These are phyloP conservation scores for Tetrapisispora pingtungensis DNA, from an alignment of 805 yeast species.

Conservation along the genomic window DNA sequence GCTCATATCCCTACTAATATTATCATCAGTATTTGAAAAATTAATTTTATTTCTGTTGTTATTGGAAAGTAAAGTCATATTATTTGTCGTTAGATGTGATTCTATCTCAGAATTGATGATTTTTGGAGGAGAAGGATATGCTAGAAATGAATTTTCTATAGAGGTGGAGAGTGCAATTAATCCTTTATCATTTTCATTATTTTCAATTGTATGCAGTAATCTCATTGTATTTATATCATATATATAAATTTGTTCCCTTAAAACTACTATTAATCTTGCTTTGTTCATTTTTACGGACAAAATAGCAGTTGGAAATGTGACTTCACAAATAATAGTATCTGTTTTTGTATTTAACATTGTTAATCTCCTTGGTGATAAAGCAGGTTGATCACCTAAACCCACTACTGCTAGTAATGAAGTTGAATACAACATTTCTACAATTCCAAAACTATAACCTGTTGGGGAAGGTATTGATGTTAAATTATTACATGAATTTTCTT, in stretches of 20 bases:
- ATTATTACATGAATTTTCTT: background rate
- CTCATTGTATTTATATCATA: conserved; percentile 67
- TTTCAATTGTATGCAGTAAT: conserved; percentile 46
- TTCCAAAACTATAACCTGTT: conserved; percentile 46
- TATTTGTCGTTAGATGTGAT: conserved; percentile 24
- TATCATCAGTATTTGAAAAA: background rate
- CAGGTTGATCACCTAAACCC: conserved; percentile 59
- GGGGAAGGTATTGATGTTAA: background rate
- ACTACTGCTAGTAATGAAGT: conserved; percentile 64
- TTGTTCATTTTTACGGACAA: conserved; percentile 55
- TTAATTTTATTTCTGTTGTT: conserved; percentile 5
- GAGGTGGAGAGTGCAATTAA: conserved; percentile 52
- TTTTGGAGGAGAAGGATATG: conserved; percentile 71
- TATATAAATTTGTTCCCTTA: conserved; percentile 56
- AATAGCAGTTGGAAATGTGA: conserved; percentile 56
- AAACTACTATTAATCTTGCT: conserved; percentile 49
- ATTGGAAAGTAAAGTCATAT: conserved; percentile 7
- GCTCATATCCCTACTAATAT: background rate
- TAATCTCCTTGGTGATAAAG: conserved; percentile 68
- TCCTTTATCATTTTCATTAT: conserved; percentile 41
- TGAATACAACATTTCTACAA: conserved; percentile 68
- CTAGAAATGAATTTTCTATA: conserved; percentile 43
- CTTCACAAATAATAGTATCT: conserved; percentile 52
- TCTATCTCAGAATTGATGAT: conserved; percentile 30
- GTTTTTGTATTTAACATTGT: conserved; percentile 73